Evolutionary conservation across 352 stramenopile species (phyloP).

Genomic region (Phytopythium kandeliae): DNA sequence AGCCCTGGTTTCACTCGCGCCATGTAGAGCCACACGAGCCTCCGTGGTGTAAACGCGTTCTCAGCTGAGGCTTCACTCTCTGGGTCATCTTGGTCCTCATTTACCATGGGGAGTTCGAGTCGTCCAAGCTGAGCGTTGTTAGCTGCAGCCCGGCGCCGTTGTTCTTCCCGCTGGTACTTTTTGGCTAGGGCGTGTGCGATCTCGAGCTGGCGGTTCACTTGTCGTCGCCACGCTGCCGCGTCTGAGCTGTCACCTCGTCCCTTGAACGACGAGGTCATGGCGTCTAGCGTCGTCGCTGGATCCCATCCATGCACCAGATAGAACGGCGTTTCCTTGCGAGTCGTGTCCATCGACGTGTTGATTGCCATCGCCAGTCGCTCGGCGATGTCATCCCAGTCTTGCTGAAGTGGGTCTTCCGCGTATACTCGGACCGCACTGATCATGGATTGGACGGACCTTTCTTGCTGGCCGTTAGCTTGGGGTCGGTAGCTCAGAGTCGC

Average conservation of each 20-base stretch:
- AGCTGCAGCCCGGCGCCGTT: neutral
- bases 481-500: conserved; percentile 9
- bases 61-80: neutral
- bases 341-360: conserved; percentile 9
- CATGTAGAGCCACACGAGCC: conserved; percentile 17
- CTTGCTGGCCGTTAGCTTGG: conserved; percentile 12
- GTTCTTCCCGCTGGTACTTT: neutral
- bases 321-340: conserved; percentile 8
- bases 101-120: neutral
- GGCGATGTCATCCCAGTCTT: conserved; percentile 14
- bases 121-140: neutral
- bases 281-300: conserved; percentile 7
- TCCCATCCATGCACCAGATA: conserved; percentile 18
- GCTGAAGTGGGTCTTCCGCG: conserved; percentile 5
- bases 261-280: conserved; percentile 5
- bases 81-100: neutral
- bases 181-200: neutral
- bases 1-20: conserved; percentile 10
- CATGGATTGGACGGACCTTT: conserved; percentile 8
- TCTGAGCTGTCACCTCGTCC: neutral
- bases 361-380: conserved; percentile 11
- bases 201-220: neutral
- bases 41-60: conserved; percentile 6
- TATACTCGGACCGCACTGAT: conserved; percentile 6
- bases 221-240: neutral